Conservation (phyloP, 208 protist species). For the Angomonas desouzai region DNA sequence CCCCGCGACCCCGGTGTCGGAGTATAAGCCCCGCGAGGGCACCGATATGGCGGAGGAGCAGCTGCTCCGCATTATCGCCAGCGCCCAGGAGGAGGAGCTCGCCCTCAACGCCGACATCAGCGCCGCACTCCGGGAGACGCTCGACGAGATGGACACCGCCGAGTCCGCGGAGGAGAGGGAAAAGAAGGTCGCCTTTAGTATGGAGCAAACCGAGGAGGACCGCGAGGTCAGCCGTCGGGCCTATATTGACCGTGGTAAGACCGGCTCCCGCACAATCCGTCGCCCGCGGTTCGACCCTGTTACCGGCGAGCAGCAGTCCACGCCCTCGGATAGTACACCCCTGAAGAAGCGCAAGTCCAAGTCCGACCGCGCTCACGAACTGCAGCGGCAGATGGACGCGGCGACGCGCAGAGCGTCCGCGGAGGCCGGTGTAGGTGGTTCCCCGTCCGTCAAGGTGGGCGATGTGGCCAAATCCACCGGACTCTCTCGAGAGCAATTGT, state of each 20-base stretch:
- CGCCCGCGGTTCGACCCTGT: constrained; percentile 44
- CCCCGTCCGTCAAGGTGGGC: constrained; percentile 30
- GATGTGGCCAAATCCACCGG: constrained; percentile 36
- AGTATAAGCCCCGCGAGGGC: constrained; percentile 61
- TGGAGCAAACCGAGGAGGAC: constrained; percentile 84
- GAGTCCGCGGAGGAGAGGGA: constrained; percentile 51
- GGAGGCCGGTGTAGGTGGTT: not conserved
- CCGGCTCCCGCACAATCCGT: constrained; percentile 72
- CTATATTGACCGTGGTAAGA: constrained; percentile 88
- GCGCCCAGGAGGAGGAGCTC: constrained; percentile 77
- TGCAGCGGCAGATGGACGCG: constrained; percentile 78
- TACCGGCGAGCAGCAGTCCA: constrained; percentile 9
- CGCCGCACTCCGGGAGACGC: constrained; percentile 50
- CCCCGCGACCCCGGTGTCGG: constrained; percentile 45
- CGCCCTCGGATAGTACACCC: constrained; percentile 21
- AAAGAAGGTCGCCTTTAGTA: constrained; percentile 68
- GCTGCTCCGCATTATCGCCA: constrained; percentile 77
- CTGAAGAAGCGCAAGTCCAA: constrained; percentile 54
- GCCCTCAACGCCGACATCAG: constrained; percentile 34
- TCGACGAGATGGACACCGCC: constrained; percentile 73
- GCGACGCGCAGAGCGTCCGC: constrained; percentile 25
- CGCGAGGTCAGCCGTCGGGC: constrained; percentile 72
- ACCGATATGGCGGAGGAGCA: constrained; percentile 57
- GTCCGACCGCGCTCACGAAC: constrained; percentile 59
- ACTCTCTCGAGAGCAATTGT: constrained; percentile 50